Evolutionary conservation across 768 basidiomycete species (phyloP), one percentile per base, ranked within the genome.

Genomic region (Candolleomyces efflorescens): DNA sequence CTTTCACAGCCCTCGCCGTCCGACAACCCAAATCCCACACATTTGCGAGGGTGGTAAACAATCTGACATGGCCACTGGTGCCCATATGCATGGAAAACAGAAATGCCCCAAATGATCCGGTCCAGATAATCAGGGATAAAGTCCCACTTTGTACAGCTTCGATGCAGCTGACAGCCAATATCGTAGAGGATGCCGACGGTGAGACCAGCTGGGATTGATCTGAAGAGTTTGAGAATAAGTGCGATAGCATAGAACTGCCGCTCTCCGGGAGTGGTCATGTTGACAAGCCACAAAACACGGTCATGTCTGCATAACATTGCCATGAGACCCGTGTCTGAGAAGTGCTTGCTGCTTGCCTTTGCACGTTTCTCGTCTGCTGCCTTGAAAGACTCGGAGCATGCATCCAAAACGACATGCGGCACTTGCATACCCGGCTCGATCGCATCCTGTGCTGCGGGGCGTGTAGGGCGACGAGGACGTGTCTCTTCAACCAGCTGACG

Each of bases 231-330:
- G 10, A 71, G 48, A 0, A 78, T 17, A 0, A 78, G 64, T 0
- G 68, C 61, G 3, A 75, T 47, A 0, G 60, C 45, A 60, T 71
- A 73, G 46, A 72, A 63, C 58, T 75, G 70, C 52, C 71, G 53
- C 60, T 75, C 68, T 5, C 74, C 71, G 18, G 71, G 60, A 10
- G 67, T 60, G 44, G 65, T 66, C 59, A 78, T 74, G 51, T 78
- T 77, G 22, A 66, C 71, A 5, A 77, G 55, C 60, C 68, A 75
- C 0, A 76, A 44, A 0, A 69, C 66, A 3, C 65, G 60, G 52
- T 76, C 71, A 60, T 76, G 75, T 1, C 64, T 55, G 58, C 76
- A 78, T 0, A 76, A 62, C 0, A 77, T 59, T 0, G 66, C 73
- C 74, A 77, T 75, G 4, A 77, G 58, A 0, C 69, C 73, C 0